These are phyloP conservation scores for Rosa multiflora DNA, from an alignment of 306 rosid species.

Conservation along the genomic window DNA sequence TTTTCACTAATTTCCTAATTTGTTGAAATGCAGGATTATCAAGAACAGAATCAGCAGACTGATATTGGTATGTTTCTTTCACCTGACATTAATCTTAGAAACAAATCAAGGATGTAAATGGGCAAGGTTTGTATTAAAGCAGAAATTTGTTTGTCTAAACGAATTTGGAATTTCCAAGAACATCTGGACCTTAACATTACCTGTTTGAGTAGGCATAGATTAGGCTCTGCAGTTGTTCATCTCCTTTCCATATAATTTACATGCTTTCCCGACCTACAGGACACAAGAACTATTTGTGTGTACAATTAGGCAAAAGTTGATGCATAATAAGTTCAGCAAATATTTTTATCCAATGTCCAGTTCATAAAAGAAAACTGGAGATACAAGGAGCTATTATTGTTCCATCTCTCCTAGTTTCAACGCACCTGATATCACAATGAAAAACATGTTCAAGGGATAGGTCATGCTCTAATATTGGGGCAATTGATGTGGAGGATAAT, in stretches of 20 bases:
- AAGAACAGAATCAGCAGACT: conserved; percentile 28
- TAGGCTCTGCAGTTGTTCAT: conserved; percentile 1
- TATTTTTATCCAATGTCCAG: not conserved
- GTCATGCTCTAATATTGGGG: not conserved
- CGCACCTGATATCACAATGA: too few relatives aligned
- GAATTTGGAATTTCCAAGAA: not conserved
- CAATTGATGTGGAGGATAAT: not conserved
- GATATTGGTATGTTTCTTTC: conserved; percentile 37
- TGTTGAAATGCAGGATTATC: conserved; percentile 28
- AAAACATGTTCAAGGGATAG: too few relatives aligned
- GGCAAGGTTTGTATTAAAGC: not conserved
- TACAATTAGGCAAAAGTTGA: not conserved
- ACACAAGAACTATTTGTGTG: not conserved
- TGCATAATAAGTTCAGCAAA: not conserved
- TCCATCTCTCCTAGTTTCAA: not conserved
- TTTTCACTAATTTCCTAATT: conserved; percentile 4
- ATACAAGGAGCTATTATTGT: conserved; percentile 1
- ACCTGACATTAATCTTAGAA: not conserved
- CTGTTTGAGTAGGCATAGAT: conserved; percentile 2
- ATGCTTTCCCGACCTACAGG: not conserved
- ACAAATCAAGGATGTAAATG: not conserved
- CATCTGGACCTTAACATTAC: not conserved
- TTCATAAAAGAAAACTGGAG: not conserved
- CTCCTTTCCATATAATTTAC: not conserved
- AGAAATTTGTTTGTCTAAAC: not conserved